These are phyloP conservation scores for Nannochloropsis gaditana DNA, from an alignment of 108 stramenopile genomes.

Conservation along the genomic window DNA sequence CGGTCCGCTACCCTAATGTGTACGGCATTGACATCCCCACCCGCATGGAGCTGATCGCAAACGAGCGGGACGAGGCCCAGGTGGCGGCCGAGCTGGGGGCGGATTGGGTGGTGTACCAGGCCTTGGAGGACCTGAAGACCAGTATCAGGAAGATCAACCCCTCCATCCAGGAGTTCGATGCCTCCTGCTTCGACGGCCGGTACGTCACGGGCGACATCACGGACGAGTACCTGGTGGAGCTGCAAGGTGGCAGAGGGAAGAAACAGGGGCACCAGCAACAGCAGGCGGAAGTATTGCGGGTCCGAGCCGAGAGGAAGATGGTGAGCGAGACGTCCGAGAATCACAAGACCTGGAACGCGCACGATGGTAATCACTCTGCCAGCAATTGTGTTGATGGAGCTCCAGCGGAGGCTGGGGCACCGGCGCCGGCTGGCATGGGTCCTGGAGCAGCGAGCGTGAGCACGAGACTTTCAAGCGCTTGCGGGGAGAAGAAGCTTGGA, in stretches of 20 bases:
- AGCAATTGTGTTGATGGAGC: not conserved
- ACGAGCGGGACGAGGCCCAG: constrained; percentile 72
- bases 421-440: not conserved
- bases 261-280: constrained; percentile 57
- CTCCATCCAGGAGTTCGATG: constrained; percentile 59
- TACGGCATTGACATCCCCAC: constrained; percentile 99
- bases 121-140: constrained; percentile 63
- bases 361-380: not conserved
- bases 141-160: not conserved
- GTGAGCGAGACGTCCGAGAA: not conserved
- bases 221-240: constrained; percentile 66
- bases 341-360: not conserved
- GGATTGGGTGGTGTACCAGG: constrained; percentile 78
- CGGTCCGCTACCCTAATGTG: constrained; percentile 96
- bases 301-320: not conserved
- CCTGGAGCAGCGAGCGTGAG: not conserved
- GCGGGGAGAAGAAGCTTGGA: not conserved
- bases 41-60: constrained; percentile 84
- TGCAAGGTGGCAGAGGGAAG: constrained; percentile 58
- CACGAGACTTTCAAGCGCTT: not conserved
- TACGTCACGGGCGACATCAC: constrained; percentile 82
- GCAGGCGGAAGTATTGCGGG: not conserved
- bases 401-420: not conserved
- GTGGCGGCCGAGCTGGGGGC: constrained; percentile 72
- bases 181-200: constrained; percentile 79